phyloP scores from a whole-genome alignment of 2,329 filamentous ascomycete species.

The Colletotrichum paranaense region DNA sequence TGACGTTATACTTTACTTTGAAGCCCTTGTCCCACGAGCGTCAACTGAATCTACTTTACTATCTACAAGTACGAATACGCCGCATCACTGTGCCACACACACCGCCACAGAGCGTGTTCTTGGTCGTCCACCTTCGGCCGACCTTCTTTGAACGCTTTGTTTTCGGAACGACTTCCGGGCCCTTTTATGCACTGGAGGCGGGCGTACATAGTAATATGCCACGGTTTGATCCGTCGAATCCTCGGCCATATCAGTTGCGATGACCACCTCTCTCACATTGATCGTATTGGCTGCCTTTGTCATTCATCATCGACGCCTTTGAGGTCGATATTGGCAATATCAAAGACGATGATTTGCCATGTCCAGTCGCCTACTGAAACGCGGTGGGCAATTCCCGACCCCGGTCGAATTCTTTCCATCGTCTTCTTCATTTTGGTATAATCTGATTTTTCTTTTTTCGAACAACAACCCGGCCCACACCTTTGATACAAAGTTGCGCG shows the following conservation, averaged over 20 bases:
- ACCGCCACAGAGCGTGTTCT: background rate
- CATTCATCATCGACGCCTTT: background rate
- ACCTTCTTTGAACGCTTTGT: background rate
- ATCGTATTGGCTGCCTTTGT: background rate
- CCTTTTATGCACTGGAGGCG: background rate
- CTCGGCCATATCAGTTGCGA: background rate
- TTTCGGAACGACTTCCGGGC: background rate
- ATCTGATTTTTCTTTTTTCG: background rate
- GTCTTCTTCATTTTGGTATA: background rate
- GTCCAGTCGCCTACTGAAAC: background rate
- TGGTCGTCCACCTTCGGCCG: background rate
- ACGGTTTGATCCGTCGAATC: background rate
- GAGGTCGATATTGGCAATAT: background rate
- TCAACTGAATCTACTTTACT: background rate
- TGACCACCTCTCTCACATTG: background rate
- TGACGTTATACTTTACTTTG: background rate
- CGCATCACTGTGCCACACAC: background rate
- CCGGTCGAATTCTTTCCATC: background rate
- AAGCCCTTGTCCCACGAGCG: background rate
- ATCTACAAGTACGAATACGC: background rate
- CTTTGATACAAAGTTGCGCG: background rate
- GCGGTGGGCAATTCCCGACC: background rate
- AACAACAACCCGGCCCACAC: background rate
- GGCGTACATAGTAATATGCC: background rate
- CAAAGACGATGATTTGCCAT: background rate